Evolutionary conservation across 495 filamentous ascomycete species (phyloP).

Genomic region (Cercophora samala): DNA sequence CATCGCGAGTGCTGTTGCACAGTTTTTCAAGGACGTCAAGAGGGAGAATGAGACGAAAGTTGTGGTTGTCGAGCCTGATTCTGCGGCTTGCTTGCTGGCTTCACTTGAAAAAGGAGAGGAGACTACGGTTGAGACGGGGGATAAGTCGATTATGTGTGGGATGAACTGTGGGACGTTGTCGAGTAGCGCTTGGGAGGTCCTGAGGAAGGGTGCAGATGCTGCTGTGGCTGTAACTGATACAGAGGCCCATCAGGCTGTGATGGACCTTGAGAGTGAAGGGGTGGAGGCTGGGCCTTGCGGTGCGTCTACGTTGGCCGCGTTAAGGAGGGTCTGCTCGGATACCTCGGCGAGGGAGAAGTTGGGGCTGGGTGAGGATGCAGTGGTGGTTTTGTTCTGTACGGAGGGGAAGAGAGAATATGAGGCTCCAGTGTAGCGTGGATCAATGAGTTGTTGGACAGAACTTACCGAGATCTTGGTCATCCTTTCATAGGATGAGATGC

Average conservation of each 20-base stretch:
- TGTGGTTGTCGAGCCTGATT: constrained; percentile 60
- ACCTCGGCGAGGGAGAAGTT: constrained; percentile 11
- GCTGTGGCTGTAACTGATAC: constrained; percentile 54
- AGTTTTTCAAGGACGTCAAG: constrained; percentile 52
- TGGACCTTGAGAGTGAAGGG: constrained; percentile 44
- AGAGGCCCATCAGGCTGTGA: constrained; percentile 53
- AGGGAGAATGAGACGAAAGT: constrained; percentile 33
- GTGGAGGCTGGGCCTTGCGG: constrained; percentile 63
- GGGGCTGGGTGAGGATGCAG: constrained; percentile 42
- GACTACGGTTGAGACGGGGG: constrained; percentile 43
- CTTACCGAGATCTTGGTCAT: no score
- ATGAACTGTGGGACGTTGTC: constrained; percentile 68
- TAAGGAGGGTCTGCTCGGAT: constrained; percentile 40
- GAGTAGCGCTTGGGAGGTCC: constrained; percentile 55
- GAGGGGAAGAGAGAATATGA: constrained; percentile 32
- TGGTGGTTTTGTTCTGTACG: constrained; percentile 49
- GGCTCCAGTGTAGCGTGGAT: constrained; percentile 1
- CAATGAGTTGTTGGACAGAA: no score
- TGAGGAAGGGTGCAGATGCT: constrained; percentile 56
- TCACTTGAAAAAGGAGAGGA: constrained; percentile 48
- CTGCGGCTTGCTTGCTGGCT: constrained; percentile 56
- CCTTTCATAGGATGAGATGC: no score
- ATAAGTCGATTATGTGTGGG: constrained; percentile 61
- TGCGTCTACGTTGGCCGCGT: constrained; percentile 56
- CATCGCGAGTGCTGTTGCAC: constrained; percentile 57